Evolutionary conservation across 129 eudicot species (phyloP).

Genomic region (Lactuca saligna): DNA sequence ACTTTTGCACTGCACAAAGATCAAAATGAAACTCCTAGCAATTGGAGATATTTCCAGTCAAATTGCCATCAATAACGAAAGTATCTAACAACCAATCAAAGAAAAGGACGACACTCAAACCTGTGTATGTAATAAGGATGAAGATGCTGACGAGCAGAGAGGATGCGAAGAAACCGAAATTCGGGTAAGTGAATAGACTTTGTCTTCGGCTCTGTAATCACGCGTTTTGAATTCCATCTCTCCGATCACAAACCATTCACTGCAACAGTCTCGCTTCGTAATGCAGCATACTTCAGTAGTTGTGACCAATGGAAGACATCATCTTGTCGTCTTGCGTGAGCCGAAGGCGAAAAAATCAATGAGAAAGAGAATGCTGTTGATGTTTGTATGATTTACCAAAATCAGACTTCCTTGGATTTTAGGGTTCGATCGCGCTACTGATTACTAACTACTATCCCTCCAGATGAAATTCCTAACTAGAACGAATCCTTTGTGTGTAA

Average conservation of each 20-base stretch:
- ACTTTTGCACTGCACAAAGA: neutral
- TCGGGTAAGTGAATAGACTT: slow-evolving; percentile 39
- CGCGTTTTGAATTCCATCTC: slow-evolving; percentile 53
- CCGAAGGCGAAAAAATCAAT: slow-evolving; percentile 19
- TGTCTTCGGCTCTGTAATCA: slow-evolving; percentile 52
- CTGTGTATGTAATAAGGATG: slow-evolving; percentile 35
- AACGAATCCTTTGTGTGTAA: neutral
- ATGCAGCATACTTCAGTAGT: neutral
- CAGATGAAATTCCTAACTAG: neutral
- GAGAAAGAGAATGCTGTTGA: slow-evolving; percentile 16
- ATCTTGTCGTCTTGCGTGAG: neutral
- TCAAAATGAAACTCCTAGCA: neutral
- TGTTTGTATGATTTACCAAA: slow-evolving; percentile 15
- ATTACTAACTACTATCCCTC: neutral
- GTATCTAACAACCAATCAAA: neutral
- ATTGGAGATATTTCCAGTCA: neutral
- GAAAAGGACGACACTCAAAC: slow-evolving; percentile 8
- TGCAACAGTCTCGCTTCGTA: slow-evolving; percentile 3
- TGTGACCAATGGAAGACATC: slow-evolving; percentile 1
- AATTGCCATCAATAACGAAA: neutral
- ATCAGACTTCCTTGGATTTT: slow-evolving; percentile 11
- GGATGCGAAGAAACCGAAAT: slow-evolving; percentile 50
- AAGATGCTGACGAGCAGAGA: slow-evolving; percentile 34
- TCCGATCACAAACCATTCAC: slow-evolving; percentile 16
- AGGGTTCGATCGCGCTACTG: slow-evolving; percentile 22